A percentile compares a stretch with the other conserved stretches of the same genome.
phyloP scores from a whole-genome alignment of 164 flowering plant species.

The Chloranthus sessilifolius region DNA sequence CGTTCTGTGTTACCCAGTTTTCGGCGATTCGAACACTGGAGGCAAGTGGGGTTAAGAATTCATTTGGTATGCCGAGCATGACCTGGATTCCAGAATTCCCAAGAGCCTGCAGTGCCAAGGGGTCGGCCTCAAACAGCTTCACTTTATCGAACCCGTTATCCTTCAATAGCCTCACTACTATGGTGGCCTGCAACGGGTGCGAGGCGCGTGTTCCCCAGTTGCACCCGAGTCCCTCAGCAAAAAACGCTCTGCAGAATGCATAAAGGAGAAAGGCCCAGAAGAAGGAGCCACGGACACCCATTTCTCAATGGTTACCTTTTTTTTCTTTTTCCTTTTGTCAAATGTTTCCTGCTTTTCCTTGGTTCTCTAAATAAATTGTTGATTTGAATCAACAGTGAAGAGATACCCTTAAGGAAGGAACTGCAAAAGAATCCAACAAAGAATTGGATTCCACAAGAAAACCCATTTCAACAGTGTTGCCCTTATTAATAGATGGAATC shows the following conservation, averaged over 20 bases:
- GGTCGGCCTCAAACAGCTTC: slow-evolving; percentile 91
- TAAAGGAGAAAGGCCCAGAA: slow-evolving; percentile 18
- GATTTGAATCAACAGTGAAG: neutral
- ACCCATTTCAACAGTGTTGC: neutral
- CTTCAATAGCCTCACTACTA: slow-evolving; percentile 63
- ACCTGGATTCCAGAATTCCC: slow-evolving; percentile 77
- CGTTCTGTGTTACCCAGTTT: slow-evolving; percentile 70
- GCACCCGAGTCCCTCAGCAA: slow-evolving; percentile 40
- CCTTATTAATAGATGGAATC: neutral
- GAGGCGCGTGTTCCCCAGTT: slow-evolving; percentile 76
- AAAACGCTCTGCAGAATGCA: slow-evolving; percentile 8
- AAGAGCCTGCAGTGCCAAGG: slow-evolving; percentile 56
- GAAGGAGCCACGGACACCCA: slow-evolving; percentile 21
- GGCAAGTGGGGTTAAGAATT: slow-evolving; percentile 57
- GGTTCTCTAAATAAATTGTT: neutral
- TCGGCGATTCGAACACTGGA: slow-evolving; percentile 52
- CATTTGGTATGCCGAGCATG: slow-evolving; percentile 92
- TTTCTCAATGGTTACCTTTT: slow-evolving; percentile 7
- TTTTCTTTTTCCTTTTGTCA: neutral
- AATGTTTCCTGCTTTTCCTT: neutral
- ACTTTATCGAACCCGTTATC: slow-evolving; percentile 87
- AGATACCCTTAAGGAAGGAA: slow-evolving; percentile 23
- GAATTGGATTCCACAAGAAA: slow-evolving; percentile 39
- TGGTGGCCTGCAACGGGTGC: slow-evolving; percentile 64
- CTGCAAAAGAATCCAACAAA: slow-evolving; percentile 22